Evolutionary conservation across 2,329 filamentous ascomycete genomes (phyloP), one percentile per base, ranked within the genome.

Genomic region (Fusarium falciforme): DNA sequence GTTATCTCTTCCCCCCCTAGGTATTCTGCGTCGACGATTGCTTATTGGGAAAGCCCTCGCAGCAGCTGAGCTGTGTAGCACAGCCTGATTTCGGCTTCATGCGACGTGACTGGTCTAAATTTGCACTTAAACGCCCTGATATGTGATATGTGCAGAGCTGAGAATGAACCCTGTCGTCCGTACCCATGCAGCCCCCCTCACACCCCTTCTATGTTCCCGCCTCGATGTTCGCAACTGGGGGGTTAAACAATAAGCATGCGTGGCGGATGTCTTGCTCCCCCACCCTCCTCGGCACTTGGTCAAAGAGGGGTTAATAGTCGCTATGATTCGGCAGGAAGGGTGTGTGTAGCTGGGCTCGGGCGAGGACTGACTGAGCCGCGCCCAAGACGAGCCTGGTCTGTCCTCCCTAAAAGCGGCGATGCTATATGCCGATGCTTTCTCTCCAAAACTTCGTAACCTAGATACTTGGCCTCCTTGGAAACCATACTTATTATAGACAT

Each of bases 391-490:
- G 38, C 10, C n/a, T 12, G 10, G 11, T 5, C n/a, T 14, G n/a
- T 7, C 38, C n/a, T 40, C 9, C n/a, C n/a, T 11, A 17, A 40
- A 40, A 40, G 10, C 5, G 11, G 3, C n/a, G 38, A 42, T 42
- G 38, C n/a, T 12, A 20, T 0, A 20, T 7, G n/a, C 2, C 10
- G 3, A 20, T 5, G 7, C n/a, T 12, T 1, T 12, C n/a, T 6
- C 11, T 40, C 38, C 10, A 42, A 6, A 20, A 40, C 3, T 2
- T 6, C 38, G n/a, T 6, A 40, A 6, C n/a, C 38, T 42, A 12
- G 38, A 20, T 42, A 14, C 9, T 42, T 42, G 38, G 11, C 11
- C 38, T 42, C 38, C 5, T 42, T 42, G 40, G 12, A 20, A 42
- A 22, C 6, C 0, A 42, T 20, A 20, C n/a, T 6, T 17, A 20